Conservation (phyloP, 768 basidiomycete genomes). For the Russula griseocarnosa region DNA sequence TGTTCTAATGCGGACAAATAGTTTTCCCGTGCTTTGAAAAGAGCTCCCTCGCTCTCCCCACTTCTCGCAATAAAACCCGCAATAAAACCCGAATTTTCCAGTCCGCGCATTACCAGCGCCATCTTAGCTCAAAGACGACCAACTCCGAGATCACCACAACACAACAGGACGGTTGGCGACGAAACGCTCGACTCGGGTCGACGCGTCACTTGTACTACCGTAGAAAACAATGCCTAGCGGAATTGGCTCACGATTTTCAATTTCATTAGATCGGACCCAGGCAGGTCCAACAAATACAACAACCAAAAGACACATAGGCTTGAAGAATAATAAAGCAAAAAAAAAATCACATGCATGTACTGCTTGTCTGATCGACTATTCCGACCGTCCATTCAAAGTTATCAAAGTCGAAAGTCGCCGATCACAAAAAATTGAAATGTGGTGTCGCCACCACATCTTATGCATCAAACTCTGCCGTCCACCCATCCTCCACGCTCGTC, state of each 20-base stretch:
- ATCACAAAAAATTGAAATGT: background rate
- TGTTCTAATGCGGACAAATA: background rate
- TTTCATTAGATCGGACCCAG: too few species aligned
- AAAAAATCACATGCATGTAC: background rate
- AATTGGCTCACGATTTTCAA: too few species aligned
- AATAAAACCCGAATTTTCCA: background rate
- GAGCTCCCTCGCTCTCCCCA: too few species aligned
- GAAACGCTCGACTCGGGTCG: too few species aligned
- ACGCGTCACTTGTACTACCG: too few species aligned
- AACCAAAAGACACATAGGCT: too few species aligned
- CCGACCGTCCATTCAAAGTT: too few species aligned
- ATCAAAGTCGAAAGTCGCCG: too few species aligned
- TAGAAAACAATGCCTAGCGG: too few species aligned
- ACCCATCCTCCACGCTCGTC: slow-evolving; percentile 15
- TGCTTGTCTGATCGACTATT: background rate
- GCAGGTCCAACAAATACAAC: background rate
- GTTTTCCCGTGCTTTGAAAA: background rate
- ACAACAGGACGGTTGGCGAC: background rate
- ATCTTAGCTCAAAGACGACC: too few species aligned
- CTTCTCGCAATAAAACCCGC: too few species aligned
- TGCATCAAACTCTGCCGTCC: slow-evolving; percentile 21
- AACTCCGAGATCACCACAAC: background rate
- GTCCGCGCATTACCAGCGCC: background rate
- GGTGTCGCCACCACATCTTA: background rate
- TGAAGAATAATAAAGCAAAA: background rate